Evolutionary conservation across 176 grass and related monocot genomes (phyloP), one percentile per base, ranked within the genome.

Genomic region (Phyllostachys edulis): DNA sequence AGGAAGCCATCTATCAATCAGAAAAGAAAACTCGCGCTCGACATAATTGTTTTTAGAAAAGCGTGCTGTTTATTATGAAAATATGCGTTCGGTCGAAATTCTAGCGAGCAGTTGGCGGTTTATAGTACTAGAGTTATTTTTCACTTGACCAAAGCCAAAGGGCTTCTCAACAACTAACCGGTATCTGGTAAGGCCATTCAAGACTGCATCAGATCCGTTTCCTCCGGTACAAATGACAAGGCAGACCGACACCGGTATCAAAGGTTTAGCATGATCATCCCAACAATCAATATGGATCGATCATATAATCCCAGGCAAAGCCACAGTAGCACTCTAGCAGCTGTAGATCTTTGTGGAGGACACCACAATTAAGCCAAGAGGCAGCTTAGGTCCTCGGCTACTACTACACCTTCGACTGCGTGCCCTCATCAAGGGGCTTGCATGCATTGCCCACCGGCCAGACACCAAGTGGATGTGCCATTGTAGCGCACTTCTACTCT

Each of bases 341-440:
- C 9, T 34, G 44, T 4, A 18, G 17, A 47, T 9, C 12, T 85
- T 18, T 66, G 45, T 59, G 78, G 69, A 85, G 39, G 26, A 59
- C 77, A 67, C 59, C 10, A 18, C 16, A 80, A 27, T 87, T 59
- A 87, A 23, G 38, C 69, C 49, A 57, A 68, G 78, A 81, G 85
- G 61, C 70, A 49, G 61, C 77, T 80, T 87, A 81, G 84, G 76
- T 80, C n/a, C 37, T 5, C n/a, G 51, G 7, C 54, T 24, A 20
- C 39, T 27, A 27, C 11, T 57, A 29, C 29, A 26, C 57, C 75
- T 67, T 73, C 2, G 20, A 17, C 75, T 49, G 9, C 9, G 11
- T 89, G 77, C 77, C 77, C 67, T 71, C 87, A 39, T 40, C 63
- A 32, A 70, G 40, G 21, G 52, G 54, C 55, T 51, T 61, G 29